Evolutionary conservation across 495 filamentous ascomycete species (phyloP).

Genomic region (Penicillium lagena): DNA sequence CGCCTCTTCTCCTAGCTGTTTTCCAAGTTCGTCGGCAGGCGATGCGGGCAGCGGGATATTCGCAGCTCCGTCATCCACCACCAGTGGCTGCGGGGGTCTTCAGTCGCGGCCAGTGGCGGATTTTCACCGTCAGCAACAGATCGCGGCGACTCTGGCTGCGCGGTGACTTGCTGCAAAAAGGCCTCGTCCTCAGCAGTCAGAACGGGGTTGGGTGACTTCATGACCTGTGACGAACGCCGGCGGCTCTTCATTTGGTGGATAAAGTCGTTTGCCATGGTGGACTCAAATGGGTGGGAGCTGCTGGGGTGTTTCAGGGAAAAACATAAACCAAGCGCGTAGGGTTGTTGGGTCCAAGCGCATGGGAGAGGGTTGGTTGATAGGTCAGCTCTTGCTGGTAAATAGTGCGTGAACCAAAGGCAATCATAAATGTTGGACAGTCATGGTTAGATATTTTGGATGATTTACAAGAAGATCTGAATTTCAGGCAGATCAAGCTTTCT

Average conservation of each 20-base stretch:
- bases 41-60: conserved; percentile 33
- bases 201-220: conserved; percentile 38
- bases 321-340: not conserved
- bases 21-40: conserved; percentile 31
- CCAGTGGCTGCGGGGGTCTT: conserved; percentile 1
- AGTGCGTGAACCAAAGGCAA: no score
- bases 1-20: conserved; percentile 29
- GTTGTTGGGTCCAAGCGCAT: no score
- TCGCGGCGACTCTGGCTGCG: conserved; percentile 16
- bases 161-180: conserved; percentile 45
- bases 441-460: no score
- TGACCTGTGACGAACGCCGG: conserved; percentile 19
- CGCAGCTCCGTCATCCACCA: conserved; percentile 17
- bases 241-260: conserved; percentile 31
- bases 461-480: no score
- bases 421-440: no score
- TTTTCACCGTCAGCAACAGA: conserved; percentile 1
- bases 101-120: not conserved
- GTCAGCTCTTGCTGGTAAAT: not conserved
- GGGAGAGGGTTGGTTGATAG: not conserved
- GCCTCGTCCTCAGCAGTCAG: conserved; percentile 49
- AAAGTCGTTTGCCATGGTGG: conserved; percentile 28
- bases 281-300: not conserved
- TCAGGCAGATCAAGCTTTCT: no score
- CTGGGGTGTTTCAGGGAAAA: not conserved